Evolutionary conservation across 768 basidiomycete species (phyloP).

Genomic region (Pleurotus tuber-regium): DNA sequence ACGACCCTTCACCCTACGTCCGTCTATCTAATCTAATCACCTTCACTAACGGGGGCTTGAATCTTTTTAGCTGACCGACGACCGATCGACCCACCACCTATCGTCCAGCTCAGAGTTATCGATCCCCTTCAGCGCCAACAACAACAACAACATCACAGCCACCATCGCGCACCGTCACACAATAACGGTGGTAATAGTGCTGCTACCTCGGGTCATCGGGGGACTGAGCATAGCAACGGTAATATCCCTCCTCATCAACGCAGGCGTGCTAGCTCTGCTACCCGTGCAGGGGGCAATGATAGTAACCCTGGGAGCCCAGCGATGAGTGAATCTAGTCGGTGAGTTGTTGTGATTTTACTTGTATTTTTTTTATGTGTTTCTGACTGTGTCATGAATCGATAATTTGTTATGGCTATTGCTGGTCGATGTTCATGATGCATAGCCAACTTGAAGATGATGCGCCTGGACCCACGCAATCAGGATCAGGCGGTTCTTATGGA

Average conservation of each 20-base stretch:
- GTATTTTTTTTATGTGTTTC: not conserved
- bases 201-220: no score
- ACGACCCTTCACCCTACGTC: no score
- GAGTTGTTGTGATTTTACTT: not conserved
- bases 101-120: constrained; percentile 90
- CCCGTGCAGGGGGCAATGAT: not conserved
- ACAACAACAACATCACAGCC: not conserved
- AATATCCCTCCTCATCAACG: constrained; percentile 9
- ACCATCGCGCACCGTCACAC: not conserved
- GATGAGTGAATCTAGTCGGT: not conserved
- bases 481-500: not conserved
- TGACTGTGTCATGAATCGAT: no score
- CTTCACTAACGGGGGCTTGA: no score
- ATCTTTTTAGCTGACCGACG: constrained; percentile 75
- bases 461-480: not conserved
- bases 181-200: not conserved
- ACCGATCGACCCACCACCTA: constrained; percentile 95
- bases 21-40: no score
- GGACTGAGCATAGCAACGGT: no score
- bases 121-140: constrained; percentile 42
- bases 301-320: not conserved
- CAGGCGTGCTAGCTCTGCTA: constrained; percentile 1
- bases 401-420: no score
- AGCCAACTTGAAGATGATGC: not conserved
- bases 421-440: no score